Evolutionary conservation across 106 monocot genomes (phyloP).

Genomic region (Dioscorea alata): DNA sequence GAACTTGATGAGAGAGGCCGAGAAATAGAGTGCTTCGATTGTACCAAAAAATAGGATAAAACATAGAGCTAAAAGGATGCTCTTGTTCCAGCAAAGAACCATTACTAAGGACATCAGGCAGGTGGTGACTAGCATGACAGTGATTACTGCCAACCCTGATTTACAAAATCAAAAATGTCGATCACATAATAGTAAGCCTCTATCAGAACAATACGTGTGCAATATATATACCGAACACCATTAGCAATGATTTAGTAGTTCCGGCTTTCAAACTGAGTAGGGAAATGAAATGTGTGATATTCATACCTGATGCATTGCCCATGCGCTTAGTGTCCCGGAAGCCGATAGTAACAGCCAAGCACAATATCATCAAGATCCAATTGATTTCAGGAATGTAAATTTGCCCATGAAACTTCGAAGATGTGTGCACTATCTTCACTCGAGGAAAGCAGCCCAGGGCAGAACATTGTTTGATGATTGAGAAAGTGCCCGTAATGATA

Average conservation of each 20-base stretch:
- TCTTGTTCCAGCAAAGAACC: conserved; percentile 79
- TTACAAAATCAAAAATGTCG: not conserved
- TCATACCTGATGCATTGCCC: conserved; percentile 88
- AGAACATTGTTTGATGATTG: conserved; percentile 82
- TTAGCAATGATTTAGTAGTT: no score
- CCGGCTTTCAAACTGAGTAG: no score
- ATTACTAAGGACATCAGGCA: conserved; percentile 96
- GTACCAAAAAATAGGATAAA: conserved; percentile 88
- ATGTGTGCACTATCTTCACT: conserved; percentile 89
- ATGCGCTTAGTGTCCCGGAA: conserved; percentile 79
- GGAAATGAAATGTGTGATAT: no score
- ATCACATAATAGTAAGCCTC: no score
- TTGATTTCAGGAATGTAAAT: conserved; percentile 94
- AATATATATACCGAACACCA: no score
- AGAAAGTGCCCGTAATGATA: conserved; percentile 84
- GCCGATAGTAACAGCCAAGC: conserved; percentile 77
- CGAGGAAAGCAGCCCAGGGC: conserved; percentile 80
- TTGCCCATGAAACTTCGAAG: conserved; percentile 70
- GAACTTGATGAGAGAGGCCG: conserved; percentile 90
- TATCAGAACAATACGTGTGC: no score
- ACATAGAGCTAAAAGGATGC: conserved; percentile 53
- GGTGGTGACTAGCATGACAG: conserved; percentile 97
- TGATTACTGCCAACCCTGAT: conserved; percentile 82
- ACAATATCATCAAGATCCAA: conserved; percentile 80
- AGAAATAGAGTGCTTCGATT: conserved; percentile 93